Base-by-base conservation (phyloP, 345 rosid genomes). In the Psidium friedrichsthalianum region DNA sequence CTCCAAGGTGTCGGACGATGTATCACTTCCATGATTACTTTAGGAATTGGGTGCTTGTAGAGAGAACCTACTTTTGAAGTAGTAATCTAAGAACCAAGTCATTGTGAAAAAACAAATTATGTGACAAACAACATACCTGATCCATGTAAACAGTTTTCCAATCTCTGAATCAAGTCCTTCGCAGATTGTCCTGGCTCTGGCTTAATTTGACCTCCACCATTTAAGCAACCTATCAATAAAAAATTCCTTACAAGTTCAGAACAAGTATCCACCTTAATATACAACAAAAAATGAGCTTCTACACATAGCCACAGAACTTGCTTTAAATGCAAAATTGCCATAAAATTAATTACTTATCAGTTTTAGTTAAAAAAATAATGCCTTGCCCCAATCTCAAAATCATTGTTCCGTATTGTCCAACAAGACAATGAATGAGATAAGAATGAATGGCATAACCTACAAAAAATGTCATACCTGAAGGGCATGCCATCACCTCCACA, bases 401-500 rank as follows among this genome's bases (percentile, higher is more conserved):
- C 47, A 69, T 36, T 36, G 47, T 69, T 69, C 80, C 80, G 25
- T 36, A 69, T 69, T 36, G 57, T 8, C 57, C 83, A 49, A 20
- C 11, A 49, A 82, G 42, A n/a, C 49, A 74, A 21, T 82, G 47
- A 14, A 51, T 42, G 11, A 47, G 49, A 59, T 18, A 49, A 4
- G 15, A 44, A 32, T 24, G 29, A 61, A 78, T 40, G 84, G 53
- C 53, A 69, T 20, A 69, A 69, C 80, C 80, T 69, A 83, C 1
- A 36, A 80, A 54, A 76, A 82, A 83, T 69, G 27, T 51, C 29
- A 18, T 86, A 96, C 99, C 99, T 91, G 99, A 88, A 87, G 99
- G 99, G 82, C 99, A 97, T 25, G 99, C 99, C 99, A 96, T 97
- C 87, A 97, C 94, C 94, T 97, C 99, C 87, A 97, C 98, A 86